Conservation (phyloP, 192 early-diverging fungal species). For the Gaertneriomyces sp. region DNA sequence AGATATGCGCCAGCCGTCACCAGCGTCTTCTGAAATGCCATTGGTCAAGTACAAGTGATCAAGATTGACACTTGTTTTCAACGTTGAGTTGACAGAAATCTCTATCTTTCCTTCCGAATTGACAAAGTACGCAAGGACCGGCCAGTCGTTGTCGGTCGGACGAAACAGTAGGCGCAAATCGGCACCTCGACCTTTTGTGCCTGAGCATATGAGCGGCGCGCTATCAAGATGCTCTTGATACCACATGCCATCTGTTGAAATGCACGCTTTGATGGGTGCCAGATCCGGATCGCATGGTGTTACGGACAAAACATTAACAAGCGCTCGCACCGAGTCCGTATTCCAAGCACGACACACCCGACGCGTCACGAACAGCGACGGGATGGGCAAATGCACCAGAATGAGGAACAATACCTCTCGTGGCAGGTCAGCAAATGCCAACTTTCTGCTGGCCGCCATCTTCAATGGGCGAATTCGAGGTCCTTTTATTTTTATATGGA, state of each 20-base stretch:
- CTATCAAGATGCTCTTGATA: neutral
- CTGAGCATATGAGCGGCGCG: neutral
- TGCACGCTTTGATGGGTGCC: neutral
- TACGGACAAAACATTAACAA: neutral
- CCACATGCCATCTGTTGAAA: slow-evolving; percentile 2
- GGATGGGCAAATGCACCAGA: neutral
- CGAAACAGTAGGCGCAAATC: slow-evolving; percentile 9
- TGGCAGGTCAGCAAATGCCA: neutral
- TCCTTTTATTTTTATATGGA: too few relatives aligned
- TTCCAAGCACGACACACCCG: slow-evolving; percentile 5
- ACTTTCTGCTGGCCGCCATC: too few relatives aligned
- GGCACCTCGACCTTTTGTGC: neutral
- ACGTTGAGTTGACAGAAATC: neutral
- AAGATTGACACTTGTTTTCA: neutral
- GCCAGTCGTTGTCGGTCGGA: slow-evolving; percentile 6
- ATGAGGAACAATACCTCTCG: slow-evolving; percentile 2
- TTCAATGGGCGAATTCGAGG: too few relatives aligned
- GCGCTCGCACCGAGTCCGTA: neutral
- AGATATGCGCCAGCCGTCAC: slow-evolving; percentile 12
- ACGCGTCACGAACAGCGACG: neutral
- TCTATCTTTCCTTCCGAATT: slow-evolving; percentile 9
- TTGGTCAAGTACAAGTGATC: neutral
- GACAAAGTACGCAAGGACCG: slow-evolving; percentile 12
- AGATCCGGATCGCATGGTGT: neutral
- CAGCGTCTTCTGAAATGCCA: neutral